Conservation (phyloP, 2,329 filamentous ascomycete genomes). For the Penicillium sp. region DNA sequence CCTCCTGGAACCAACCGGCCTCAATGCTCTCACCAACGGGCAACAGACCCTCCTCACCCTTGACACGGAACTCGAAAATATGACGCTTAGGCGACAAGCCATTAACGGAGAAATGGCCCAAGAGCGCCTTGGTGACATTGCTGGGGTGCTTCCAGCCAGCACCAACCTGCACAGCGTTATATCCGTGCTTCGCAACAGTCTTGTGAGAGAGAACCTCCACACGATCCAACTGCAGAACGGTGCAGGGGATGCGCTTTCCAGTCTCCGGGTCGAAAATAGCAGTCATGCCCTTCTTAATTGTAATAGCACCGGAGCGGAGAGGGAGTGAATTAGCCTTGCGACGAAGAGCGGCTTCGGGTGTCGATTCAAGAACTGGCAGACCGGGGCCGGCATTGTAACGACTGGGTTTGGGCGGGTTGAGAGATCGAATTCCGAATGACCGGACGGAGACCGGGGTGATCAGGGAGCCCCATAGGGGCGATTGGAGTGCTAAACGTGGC, state of each 20-base stretch:
- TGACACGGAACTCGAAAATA: conserved; percentile 85
- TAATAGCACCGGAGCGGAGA: conserved; percentile 77
- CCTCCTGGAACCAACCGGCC: conserved; percentile 88
- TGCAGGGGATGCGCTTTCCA: conserved; percentile 78
- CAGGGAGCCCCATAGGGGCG: conserved; percentile 25
- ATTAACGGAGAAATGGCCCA: conserved; percentile 85
- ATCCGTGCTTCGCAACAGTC: conserved; percentile 77
- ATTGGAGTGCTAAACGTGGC: conserved; percentile 36
- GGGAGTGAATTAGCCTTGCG: conserved; percentile 62
- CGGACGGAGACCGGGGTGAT: conserved; percentile 33
- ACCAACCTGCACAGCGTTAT: conserved; percentile 92
- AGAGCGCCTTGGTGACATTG: conserved; percentile 78
- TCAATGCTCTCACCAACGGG: conserved; percentile 73
- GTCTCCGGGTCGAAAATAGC: conserved; percentile 78
- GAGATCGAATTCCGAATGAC: conserved; percentile 58
- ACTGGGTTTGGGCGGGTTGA: conserved; percentile 53
- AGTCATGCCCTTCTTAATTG: conserved; percentile 94
- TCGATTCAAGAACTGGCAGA: conserved; percentile 57
- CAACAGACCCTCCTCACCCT: conserved; percentile 69
- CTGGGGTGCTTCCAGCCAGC: conserved; percentile 70
- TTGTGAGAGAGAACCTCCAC: conserved; percentile 89
- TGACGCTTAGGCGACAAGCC: conserved; percentile 81
- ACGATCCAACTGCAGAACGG: conserved; percentile 88
- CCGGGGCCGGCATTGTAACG: conserved; percentile 57
- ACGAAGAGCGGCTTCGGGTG: conserved; percentile 60